Evolutionary conservation across 139 green algal genomes (phyloP).

Genomic region (Nannochloris sp.): DNA sequence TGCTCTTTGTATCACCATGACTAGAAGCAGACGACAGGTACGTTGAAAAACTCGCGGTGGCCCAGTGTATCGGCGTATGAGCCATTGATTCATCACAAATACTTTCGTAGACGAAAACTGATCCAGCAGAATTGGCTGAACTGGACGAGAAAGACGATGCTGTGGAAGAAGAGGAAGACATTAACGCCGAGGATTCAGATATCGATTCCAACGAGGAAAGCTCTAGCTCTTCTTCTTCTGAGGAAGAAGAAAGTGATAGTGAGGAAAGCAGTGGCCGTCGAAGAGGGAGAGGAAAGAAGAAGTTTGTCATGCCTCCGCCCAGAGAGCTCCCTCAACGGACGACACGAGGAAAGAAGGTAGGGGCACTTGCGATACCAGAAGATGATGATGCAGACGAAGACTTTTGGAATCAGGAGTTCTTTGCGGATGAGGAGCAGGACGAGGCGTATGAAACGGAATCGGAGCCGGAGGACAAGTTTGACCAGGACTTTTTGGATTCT

Average conservation of each 20-base stretch:
- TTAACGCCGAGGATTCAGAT: not conserved
- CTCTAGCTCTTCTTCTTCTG: not conserved
- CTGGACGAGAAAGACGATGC: slow-evolving; percentile 5
- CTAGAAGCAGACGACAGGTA: too few relatives aligned
- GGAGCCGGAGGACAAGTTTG: slow-evolving; percentile 56
- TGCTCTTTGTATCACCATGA: too few relatives aligned
- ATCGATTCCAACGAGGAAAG: not conserved
- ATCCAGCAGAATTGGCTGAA: not conserved
- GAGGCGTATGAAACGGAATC: slow-evolving; percentile 52
- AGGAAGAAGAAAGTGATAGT: slow-evolving; percentile 8
- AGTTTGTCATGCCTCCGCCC: slow-evolving; percentile 16
- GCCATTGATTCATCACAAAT: too few relatives aligned
- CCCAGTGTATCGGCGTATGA: too few relatives aligned
- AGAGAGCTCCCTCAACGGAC: slow-evolving; percentile 30
- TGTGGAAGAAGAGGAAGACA: slow-evolving; percentile 12
- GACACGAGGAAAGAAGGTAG: slow-evolving; percentile 40
- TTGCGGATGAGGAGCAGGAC: slow-evolving; percentile 58
- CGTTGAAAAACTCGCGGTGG: too few relatives aligned
- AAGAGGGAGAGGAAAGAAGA: not conserved
- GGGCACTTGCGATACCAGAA: slow-evolving; percentile 12
- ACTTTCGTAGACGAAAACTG: not conserved
- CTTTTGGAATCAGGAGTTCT: slow-evolving; percentile 79
- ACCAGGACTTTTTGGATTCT: slow-evolving; percentile 70
- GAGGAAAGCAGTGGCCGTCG: not conserved
- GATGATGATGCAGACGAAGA: slow-evolving; percentile 58